Evolutionary conservation across 1,139 yeast genomes (phyloP), one percentile per base, ranked within the genome.

Genomic region (Scheffersomyces titani): DNA sequence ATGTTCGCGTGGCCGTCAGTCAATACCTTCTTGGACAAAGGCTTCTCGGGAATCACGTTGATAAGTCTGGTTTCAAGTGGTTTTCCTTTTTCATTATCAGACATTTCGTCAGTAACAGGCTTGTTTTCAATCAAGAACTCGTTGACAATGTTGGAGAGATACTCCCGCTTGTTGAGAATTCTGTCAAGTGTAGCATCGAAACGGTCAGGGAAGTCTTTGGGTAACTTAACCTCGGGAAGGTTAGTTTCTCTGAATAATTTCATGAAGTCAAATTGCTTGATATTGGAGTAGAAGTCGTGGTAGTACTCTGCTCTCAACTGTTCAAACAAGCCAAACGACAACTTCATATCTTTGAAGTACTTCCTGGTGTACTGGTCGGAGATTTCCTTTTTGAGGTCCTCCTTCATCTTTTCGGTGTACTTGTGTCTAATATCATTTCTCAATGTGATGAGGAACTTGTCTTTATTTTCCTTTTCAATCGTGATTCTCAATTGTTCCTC

Each of bases 261-360:
- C 49, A 46, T 19, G 49, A 46, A 46, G 13, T 46, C 22, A 50
- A 59, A 63, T 16, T 65, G 57, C 51, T 65, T 60, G 44, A 76
- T 54, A 1, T 57, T 58, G 5, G 60, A 56, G 22, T 56, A 53
- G 57, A 73, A 61, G 6, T 59, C 54, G 47, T 57, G 56, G 24
- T 68, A 57, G 59, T 65, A 75, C 7, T 68, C 62, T 6, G 60
- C 59, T 53, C 65, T 65, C 58, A 73, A 59, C 44, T 66, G 65
- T 36, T 67, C 66, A 56, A 70, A 65, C 19, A 72, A 54, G 7
- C 61, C 58, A 56, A 59, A 67, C 9, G 70, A 62, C 9, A 70
- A 55, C 30, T 60, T 56, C 52, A 64, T 63, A 51, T 66, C 63
- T 36, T 61, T 60, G 49, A 59, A 69, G 49, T 65, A 60, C 18